Evolutionary conservation across 306 rosid genomes (phyloP), one percentile per base, ranked within the genome.

Genomic region (Acacia melanoxylon): DNA sequence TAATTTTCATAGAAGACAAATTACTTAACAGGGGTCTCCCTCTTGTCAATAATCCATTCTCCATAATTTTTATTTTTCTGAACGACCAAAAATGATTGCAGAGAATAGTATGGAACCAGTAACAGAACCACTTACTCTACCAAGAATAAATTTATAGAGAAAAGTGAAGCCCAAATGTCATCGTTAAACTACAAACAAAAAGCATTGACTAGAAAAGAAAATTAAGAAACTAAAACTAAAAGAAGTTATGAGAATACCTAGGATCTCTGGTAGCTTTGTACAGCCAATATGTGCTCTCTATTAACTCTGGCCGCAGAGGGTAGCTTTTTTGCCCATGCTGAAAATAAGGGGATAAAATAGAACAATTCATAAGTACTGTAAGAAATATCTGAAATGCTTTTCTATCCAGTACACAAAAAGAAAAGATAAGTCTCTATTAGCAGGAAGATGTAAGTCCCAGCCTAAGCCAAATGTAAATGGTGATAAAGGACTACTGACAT

Each of bases 201-300:
- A 85, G 80, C 4, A 0, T n/a, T 56, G 1, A 56, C 63, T 12
- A 22, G 13, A 2, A 8, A 56, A 56, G 13, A 56, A 20, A 20
- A 56, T 56, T 56, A 56, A 19, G 63, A 58, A 31, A 81, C 37
- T 71, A 71, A 72, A 82, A 66, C 56, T 65, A 37, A 83, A 79
- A 85, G 80, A 13, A 77, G 63, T 68, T 80, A 78, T 79, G 72
- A 77, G 84, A 88, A 88, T 59, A 95, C 99, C 94, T 93, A 72
- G 97, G 90, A 93, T 95, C 92, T 87, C 98, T 86, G 78, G 99
- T 95, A 71, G 99, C 99, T 84, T 95, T 95, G 87, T 91, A 95
- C 72, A 95, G 97, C 99, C 98, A 95, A 84, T 93, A 95, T 6
- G 99, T 95, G 94, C 99, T 95, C 90, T 95, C 99, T 52, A 95